Percentiles rank a stretch among this genome's conserved stretches.
Evolutionary conservation across 1,139 yeast species (phyloP).

Genomic region (Candida mesenterica): DNA sequence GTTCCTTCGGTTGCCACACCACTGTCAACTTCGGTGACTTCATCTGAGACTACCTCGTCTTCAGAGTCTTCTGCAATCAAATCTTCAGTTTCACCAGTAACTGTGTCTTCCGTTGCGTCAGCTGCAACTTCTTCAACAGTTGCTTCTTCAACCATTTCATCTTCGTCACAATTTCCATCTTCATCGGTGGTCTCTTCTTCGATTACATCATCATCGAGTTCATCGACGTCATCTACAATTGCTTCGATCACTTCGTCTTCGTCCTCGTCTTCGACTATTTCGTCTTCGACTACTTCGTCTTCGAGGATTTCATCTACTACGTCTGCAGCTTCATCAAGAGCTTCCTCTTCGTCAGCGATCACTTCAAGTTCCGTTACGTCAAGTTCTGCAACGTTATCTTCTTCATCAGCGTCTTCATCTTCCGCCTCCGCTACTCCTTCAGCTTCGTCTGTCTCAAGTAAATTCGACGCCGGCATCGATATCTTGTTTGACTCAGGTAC

Average conservation of each 20-base stretch:
- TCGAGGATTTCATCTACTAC: no score
- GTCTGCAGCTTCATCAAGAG: no score
- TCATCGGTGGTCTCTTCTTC: no score
- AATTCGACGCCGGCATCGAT: slow-evolving; percentile 15
- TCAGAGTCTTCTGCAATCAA: not conserved
- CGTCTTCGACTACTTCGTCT: not conserved
- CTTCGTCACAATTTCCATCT: not conserved
- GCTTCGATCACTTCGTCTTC: not conserved
- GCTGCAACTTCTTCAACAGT: not conserved
- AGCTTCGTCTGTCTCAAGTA: not conserved
- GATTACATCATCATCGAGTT: no score
- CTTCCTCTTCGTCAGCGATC: not conserved
- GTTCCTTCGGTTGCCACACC: not conserved
- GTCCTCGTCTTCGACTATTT: not conserved
- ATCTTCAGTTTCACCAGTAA: slow-evolving; percentile 5
- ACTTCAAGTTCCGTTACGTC: not conserved
- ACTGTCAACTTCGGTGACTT: not conserved
- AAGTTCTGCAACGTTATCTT: not conserved
- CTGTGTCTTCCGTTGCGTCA: slow-evolving; percentile 4
- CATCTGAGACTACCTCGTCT: no score
- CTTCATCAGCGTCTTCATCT: slow-evolving; percentile 1
- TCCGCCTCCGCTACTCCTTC: not conserved
- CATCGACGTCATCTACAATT: not conserved
- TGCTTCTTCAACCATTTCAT: slow-evolving; percentile 1
- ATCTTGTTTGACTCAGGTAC: slow-evolving; percentile 43